phyloP scores from a whole-genome alignment of 805 yeast genomes.

The Pichia cabralensis region DNA sequence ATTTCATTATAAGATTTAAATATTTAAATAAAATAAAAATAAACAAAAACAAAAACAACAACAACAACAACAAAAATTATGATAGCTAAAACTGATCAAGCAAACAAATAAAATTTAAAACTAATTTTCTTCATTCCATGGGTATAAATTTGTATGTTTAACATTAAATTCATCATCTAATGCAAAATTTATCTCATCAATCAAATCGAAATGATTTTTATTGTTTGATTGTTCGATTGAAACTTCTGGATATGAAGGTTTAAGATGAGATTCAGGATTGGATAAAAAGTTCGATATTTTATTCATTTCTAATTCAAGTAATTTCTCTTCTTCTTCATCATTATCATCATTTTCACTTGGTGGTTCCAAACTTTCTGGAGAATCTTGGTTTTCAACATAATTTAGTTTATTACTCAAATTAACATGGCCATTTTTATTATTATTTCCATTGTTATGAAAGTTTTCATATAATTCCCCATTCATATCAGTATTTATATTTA shows the following conservation, averaged over 20 bases:
- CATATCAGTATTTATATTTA: too few species aligned
- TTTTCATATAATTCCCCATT: too few species aligned
- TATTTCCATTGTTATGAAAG: too few species aligned
- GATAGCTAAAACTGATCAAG: neutral
- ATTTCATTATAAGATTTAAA: too few species aligned
- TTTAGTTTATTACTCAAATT: too few species aligned
- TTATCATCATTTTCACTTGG: neutral
- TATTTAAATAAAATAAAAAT: too few species aligned
- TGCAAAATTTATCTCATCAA: conserved; percentile 10
- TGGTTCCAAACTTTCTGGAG: too few species aligned
- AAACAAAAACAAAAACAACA: too few species aligned
- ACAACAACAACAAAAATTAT: too few species aligned
- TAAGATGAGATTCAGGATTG: conserved; percentile 1
- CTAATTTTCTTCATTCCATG: conserved; percentile 1
- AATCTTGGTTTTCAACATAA: too few species aligned
- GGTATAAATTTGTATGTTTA: neutral
- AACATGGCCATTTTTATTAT: too few species aligned
- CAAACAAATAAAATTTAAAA: neutral
- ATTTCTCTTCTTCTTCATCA: neutral
- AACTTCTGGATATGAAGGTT: conserved; percentile 1
- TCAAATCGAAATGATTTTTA: conserved; percentile 6
- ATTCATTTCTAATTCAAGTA: neutral
- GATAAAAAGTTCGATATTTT: conserved; percentile 3
- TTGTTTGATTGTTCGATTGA: conserved; percentile 1
- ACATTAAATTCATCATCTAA: conserved; percentile 8